Percentiles rank a stretch among this genome's conserved stretches.
These are phyloP conservation scores for Chaetomium globosum DNA, from an alignment of 2,329 filamentous ascomycete genomes.

Conservation along the genomic window DNA sequence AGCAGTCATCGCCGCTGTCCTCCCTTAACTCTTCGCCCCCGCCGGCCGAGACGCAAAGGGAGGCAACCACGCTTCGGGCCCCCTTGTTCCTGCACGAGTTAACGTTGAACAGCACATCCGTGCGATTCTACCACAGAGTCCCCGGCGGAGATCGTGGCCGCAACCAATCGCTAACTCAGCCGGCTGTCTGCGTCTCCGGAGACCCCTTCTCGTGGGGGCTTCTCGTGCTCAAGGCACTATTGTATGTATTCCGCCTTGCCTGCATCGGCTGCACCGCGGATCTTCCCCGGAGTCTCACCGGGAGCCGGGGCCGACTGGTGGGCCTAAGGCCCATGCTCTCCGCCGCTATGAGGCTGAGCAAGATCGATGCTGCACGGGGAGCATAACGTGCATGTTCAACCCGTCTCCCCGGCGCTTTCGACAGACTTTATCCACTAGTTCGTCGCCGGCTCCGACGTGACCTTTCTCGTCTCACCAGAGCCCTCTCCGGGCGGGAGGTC, in stretches of 20 bases:
- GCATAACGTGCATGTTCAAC: not conserved
- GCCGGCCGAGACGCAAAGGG: not conserved
- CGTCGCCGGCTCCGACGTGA: not conserved
- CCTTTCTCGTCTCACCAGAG: slow-evolving; percentile 6
- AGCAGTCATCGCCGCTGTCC: not conserved
- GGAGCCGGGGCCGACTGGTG: not conserved
- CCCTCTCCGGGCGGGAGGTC: not conserved
- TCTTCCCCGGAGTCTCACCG: not conserved
- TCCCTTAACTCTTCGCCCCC: not conserved
- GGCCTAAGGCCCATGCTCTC: not conserved
- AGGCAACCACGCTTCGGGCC: not conserved
- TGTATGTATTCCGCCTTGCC: not conserved
- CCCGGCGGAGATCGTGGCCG: not conserved
- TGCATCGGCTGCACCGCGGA: not conserved
- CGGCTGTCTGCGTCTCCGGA: not conserved
- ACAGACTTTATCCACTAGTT: not conserved
- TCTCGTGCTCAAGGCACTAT: not conserved
- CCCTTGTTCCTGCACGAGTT: slow-evolving; percentile 1
- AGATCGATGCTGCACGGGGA: slow-evolving; percentile 15
- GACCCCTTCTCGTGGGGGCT: not conserved
- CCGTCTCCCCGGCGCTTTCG: not conserved
- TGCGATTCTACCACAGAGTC: not conserved
- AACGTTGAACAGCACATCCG: not conserved
- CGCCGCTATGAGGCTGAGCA: not conserved
- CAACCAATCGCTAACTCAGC: not conserved